Percentiles rank a stretch among this genome's conserved stretches.
phyloP scores from a whole-genome alignment of 73 alveolate species.

The Paramecium bursaria region DNA sequence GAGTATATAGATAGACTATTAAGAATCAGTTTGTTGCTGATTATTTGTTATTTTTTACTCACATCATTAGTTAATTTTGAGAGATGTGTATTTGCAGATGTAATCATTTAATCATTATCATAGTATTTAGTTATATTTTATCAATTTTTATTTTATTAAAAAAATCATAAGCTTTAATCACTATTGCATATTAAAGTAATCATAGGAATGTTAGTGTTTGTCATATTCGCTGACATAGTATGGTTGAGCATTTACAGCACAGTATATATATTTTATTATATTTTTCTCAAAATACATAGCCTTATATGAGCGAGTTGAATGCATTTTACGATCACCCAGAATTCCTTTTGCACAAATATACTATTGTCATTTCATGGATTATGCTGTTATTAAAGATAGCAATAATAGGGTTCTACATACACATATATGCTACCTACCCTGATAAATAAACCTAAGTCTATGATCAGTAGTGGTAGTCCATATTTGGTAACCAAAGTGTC shows the following conservation, averaged over 20 bases:
- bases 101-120: background rate
- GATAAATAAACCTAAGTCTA: constrained; percentile 54
- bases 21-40: background rate
- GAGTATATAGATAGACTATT: background rate
- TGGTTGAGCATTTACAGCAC: constrained; percentile 53
- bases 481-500: too few species aligned
- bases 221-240: background rate
- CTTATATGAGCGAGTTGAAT: constrained; percentile 42
- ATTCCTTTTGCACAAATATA: constrained; percentile 7
- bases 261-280: background rate
- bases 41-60: background rate
- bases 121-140: constrained; percentile 41
- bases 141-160: constrained; percentile 33
- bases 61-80: background rate
- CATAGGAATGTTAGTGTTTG: constrained; percentile 21
- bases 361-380: constrained; percentile 12
- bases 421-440: constrained; percentile 51
- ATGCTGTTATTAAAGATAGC: background rate
- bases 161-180: constrained; percentile 26
- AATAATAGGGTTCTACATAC: constrained; percentile 17
- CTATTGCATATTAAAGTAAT: constrained; percentile 39
- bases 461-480: constrained; percentile 43
- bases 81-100: constrained; percentile 15
- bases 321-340: constrained; percentile 41
- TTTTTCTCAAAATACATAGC: too few species aligned